Evolutionary conservation across 1,284 basidiomycete species (phyloP).

Genomic region (Exsudoporus floridanus): DNA sequence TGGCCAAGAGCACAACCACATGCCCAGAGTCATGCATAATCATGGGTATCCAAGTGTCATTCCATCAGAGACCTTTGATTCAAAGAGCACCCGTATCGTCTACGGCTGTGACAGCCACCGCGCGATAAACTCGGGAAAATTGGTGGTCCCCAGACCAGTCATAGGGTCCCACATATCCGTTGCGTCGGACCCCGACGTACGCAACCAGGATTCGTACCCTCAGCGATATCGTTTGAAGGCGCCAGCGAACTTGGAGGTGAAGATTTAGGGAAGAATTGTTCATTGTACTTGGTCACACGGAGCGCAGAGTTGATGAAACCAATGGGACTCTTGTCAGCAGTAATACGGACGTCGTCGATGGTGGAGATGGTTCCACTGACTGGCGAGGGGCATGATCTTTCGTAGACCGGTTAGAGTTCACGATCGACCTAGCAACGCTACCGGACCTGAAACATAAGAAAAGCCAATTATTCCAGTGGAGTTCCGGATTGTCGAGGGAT

Average conservation of each 20-base stretch:
- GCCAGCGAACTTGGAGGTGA: slow-evolving; percentile 9
- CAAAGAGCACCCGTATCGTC: too few species aligned
- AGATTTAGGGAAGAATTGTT: slow-evolving; percentile 19
- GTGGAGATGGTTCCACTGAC: slow-evolving; percentile 44
- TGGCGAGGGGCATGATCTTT: slow-evolving; percentile 40
- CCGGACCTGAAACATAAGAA: background rate
- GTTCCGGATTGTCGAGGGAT: slow-evolving; percentile 41
- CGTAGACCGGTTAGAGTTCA: slow-evolving; percentile 34
- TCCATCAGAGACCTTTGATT: background rate
- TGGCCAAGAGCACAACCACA: too few species aligned
- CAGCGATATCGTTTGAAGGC: too few species aligned
- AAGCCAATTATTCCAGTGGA: slow-evolving; percentile 36
- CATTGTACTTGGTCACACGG: background rate
- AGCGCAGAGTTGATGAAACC: slow-evolving; percentile 39
- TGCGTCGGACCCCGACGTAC: too few species aligned
- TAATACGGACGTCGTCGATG: slow-evolving; percentile 47
- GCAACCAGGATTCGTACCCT: too few species aligned
- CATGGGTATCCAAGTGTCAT: too few species aligned
- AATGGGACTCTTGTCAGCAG: slow-evolving; percentile 38
- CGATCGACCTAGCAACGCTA: slow-evolving; percentile 30
- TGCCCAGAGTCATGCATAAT: too few species aligned
- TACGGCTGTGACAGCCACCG: background rate
- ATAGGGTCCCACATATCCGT: too few species aligned
- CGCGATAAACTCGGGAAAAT: too few species aligned
- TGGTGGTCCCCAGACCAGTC: too few species aligned